phyloP scores from a whole-genome alignment of 176 grass and related monocot species.

The Triticum timopheevii region DNA sequence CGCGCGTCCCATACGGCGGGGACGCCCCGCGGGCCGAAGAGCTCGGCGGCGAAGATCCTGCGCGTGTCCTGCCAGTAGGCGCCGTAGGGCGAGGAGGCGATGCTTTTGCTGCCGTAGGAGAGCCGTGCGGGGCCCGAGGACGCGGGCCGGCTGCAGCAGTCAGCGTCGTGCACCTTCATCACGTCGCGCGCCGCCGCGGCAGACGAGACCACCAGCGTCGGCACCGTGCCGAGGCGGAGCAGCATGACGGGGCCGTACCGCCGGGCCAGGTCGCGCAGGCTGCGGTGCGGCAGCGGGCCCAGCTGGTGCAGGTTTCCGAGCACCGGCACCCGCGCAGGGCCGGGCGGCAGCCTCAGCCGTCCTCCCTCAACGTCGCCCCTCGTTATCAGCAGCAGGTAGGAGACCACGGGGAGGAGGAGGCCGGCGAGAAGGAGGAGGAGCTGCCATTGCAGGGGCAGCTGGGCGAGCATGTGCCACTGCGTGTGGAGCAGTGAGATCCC shows the following conservation, averaged over 20 bases:
- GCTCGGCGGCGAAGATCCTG: conserved; percentile 41
- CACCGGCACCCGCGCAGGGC: conserved; percentile 33
- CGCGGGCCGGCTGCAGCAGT: conserved; percentile 39
- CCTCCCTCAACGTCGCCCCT: not conserved
- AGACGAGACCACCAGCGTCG: conserved; percentile 51
- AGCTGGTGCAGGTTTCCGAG: conserved; percentile 70
- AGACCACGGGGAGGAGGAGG: not conserved
- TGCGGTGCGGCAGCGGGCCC: conserved; percentile 47
- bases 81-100: conserved; percentile 47
- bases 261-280: conserved; percentile 37
- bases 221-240: conserved; percentile 50
- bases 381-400: not conserved
- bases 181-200: conserved; percentile 46
- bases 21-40: conserved; percentile 48
- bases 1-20: not conserved
- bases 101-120: conserved; percentile 18
- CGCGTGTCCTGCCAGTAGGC: conserved; percentile 47
- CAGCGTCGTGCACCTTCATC: conserved; percentile 42
- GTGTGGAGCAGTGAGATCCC: not conserved
- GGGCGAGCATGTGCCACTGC: not conserved
- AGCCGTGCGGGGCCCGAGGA: conserved; percentile 22
- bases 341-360: conserved; percentile 29
- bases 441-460: conserved; percentile 16
- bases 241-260: conserved; percentile 39
- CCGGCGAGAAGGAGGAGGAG: no score